Base-by-base conservation (phyloP, 2,329 filamentous ascomycete genomes). In the Exophiala xenobiotica region DNA sequence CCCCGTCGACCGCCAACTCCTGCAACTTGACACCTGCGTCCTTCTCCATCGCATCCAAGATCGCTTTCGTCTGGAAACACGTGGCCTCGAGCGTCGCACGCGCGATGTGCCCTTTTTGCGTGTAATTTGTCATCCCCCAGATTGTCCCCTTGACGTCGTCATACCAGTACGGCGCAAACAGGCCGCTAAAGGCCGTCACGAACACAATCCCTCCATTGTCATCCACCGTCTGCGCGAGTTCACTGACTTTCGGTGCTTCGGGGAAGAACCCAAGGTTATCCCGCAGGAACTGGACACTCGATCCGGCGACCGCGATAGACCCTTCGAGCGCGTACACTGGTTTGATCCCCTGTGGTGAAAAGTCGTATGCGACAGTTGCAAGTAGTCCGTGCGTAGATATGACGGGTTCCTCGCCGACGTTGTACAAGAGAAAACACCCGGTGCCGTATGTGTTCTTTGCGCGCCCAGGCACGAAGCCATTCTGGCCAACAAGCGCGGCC, bases 81-180 rank as follows among this genome's bases (percentile, higher is more conserved):
- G 86, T 89, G 6, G 88, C 87, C 69, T 92, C 88, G 35, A 92
- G 79, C 1, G 88, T 91, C 18, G 88, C 88, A 51, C 88, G 82
- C 33, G 87, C 87, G 61, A 92, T 86, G 67, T 92, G 88, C 8
- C 86, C 86, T 63, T 82, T 82, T 63, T 87, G 78, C 0, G 88
- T 91, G 70, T 88, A 83, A 61, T 88, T 83, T 0, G 87, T 90
- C 51, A 90, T 81, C 37, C 87, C 87, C 61, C 88, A 80, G 76
- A 89, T 78, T 3, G 87, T 91, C 42, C 88, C 88, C 65, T 88
- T 85, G 31, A 87, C 87, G 66, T 90, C 86, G 65, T 90, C 87
- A 51, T 90, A 88, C 88, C 88, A 92, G 68, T 91, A 91, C 0
- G 88, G 88, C 1, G 88, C 88, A 64, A 91, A 91, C 2, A 92